Percentiles rank a stretch among this genome's conserved stretches.
Evolutionary conservation across 2,329 filamentous ascomycete species (phyloP).

Genomic region (Malbranchea zuffiana): DNA sequence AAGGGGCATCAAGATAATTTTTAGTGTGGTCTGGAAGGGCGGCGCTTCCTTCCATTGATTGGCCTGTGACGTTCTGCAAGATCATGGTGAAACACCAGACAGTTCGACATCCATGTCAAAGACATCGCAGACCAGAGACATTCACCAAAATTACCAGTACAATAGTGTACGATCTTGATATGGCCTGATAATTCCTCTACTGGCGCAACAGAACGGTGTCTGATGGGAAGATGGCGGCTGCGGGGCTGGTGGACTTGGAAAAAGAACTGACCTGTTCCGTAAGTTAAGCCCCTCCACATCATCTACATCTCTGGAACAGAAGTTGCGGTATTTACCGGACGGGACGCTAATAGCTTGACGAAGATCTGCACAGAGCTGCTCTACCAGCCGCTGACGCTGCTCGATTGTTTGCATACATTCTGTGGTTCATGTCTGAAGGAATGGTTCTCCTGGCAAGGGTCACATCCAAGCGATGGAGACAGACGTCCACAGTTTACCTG

Average conservation of each 20-base stretch:
- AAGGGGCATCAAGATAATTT: too few relatives aligned
- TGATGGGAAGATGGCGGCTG: constrained; percentile 9
- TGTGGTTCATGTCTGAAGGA: constrained; percentile 91
- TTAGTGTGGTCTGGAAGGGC: too few relatives aligned
- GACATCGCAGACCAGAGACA: too few relatives aligned
- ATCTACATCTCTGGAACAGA: background rate
- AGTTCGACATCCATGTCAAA: too few relatives aligned
- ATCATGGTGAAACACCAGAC: too few relatives aligned
- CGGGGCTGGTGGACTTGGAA: constrained; percentile 58
- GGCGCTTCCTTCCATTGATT: too few relatives aligned
- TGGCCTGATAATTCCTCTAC: too few relatives aligned
- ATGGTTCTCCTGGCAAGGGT: constrained; percentile 80
- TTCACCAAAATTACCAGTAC: too few relatives aligned
- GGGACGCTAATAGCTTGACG: constrained; percentile 3
- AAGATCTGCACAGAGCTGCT: constrained; percentile 96
- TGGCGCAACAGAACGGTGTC: constrained; percentile 3
- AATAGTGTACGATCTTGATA: too few relatives aligned
- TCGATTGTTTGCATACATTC: constrained; percentile 91
- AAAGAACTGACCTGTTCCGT: constrained; percentile 93
- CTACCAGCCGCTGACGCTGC: constrained; percentile 78
- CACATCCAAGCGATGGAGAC: constrained; percentile 38
- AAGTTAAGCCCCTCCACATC: constrained; percentile 34
- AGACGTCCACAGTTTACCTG: constrained; percentile 61
- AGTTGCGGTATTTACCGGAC: background rate
- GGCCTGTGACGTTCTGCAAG: too few relatives aligned